Evolutionary conservation across 1,139 yeast genomes (phyloP), one percentile per base, ranked within the genome.

Genomic region (Taiozyma onychis): DNA sequence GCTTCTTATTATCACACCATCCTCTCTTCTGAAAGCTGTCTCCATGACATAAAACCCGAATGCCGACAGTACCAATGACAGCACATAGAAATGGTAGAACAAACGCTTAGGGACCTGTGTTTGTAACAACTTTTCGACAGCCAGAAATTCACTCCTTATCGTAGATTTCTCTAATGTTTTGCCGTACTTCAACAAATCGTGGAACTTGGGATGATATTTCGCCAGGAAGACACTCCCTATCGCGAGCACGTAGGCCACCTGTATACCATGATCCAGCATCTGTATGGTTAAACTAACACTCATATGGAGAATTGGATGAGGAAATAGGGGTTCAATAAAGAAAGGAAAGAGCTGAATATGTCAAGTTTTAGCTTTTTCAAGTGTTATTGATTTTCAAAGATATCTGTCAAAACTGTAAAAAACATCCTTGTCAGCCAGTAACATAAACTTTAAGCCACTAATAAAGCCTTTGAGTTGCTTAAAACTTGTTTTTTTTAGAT

Each of bases 51-150:
- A 27, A 27, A 53, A 49, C 6, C 49, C 49, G 3, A 46, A 34
- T 10, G 55, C 26, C 5, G 65, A 57, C 10, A 57, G 50, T 18
- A 48, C 41, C 13, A 56, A 51, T 35, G 68, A 67, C 7, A 69
- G 44, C 4, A 70, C 44, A 53, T 76, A 76, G 51, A 76, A 76
- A 55, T 75, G 77, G 18, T 54, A 54, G 55, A 80, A 80, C 72
- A 73, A 75, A 2, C 64, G 53, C 54, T 76, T 78, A 0, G 82
- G 80, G 1, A 78, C 79, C 6, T 74, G 70, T 5, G 69, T 46
- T 11, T 56, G 54, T 10, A 65, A 54, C 1, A 65, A 44, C 10
- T 46, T 47, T 13, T 56, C 50, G 10, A 58, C 57, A 4, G 37
- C 42, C 49, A 27, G 39, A 26, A 44, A 45, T 46, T 41, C 45